These are phyloP conservation scores for Sordariomycetes sp. DNA, from an alignment of 2,329 filamentous ascomycete genomes.

Conservation along the genomic window DNA sequence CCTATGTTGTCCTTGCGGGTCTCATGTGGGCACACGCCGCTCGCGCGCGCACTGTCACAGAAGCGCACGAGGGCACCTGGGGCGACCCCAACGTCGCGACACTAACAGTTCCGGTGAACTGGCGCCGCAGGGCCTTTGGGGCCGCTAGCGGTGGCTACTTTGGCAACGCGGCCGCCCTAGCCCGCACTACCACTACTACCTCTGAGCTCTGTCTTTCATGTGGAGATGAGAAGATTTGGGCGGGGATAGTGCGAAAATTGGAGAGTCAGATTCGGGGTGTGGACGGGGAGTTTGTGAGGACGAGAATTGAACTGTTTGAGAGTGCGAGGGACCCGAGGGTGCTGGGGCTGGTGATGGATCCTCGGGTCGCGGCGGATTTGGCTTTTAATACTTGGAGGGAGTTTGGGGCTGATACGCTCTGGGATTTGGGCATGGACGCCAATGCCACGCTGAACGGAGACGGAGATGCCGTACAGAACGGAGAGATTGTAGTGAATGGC, in stretches of 20 bases:
- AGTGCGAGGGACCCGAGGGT: slow-evolving; percentile 22
- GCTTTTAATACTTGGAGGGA: slow-evolving; percentile 31
- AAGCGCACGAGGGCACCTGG: slow-evolving; percentile 1
- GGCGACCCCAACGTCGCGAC: slow-evolving; percentile 8
- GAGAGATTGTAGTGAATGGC: no score
- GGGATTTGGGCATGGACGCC: slow-evolving; percentile 12
- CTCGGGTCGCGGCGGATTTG: slow-evolving; percentile 22
- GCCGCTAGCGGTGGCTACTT: slow-evolving; percentile 18
- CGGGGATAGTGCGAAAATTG: slow-evolving; percentile 15
- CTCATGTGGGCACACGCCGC: slow-evolving; percentile 25
- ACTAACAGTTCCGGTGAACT: slow-evolving; percentile 27
- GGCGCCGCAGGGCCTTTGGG: slow-evolving; percentile 20
- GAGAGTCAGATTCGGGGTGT: slow-evolving; percentile 14
- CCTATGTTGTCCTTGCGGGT: slow-evolving; percentile 24
- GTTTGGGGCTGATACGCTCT: slow-evolving; percentile 26
- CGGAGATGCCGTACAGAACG: no score
- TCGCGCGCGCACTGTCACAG: slow-evolving; percentile 14
- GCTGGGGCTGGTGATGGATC: slow-evolving; percentile 25
- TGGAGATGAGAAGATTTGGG: slow-evolving; percentile 12
- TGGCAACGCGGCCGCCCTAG: slow-evolving; percentile 27
- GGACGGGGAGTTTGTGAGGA: slow-evolving; percentile 24
- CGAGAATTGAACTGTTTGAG: slow-evolving; percentile 21
- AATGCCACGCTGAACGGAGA: neutral
- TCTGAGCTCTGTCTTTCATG: slow-evolving; percentile 10
- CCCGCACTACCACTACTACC: slow-evolving; percentile 15